phyloP scores from a whole-genome alignment of 2,329 filamentous ascomycete genomes.

The Sarocladium brachiariae region DNA sequence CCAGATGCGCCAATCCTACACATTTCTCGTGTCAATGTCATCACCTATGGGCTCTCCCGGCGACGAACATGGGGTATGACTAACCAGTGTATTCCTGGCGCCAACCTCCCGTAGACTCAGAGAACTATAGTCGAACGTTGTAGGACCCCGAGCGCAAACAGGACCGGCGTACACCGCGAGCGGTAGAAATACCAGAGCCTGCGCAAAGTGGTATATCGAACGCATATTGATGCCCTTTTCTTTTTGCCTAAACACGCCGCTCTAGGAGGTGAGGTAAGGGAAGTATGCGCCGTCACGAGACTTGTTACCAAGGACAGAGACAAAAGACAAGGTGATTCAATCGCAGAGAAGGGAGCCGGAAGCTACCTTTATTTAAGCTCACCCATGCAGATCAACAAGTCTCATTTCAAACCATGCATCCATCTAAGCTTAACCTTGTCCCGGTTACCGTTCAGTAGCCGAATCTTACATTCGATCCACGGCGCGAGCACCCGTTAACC shows the following conservation, averaged over 20 bases:
- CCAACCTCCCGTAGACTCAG: constrained; percentile 29
- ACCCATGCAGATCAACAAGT: too few relatives aligned
- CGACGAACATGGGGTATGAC: neutral
- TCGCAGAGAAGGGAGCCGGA: neutral
- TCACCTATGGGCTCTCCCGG: neutral
- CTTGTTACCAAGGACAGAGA: neutral
- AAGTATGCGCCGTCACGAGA: constrained; percentile 9
- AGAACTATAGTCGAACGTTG: constrained; percentile 20
- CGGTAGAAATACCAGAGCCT: constrained; percentile 13
- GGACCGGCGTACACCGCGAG: constrained; percentile 10
- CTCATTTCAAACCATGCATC: too few relatives aligned
- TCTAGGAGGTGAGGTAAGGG: neutral
- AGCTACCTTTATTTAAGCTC: constrained; percentile 1
- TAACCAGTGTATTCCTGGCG: constrained; percentile 30
- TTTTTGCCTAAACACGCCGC: neutral
- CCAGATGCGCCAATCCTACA: constrained; percentile 34
- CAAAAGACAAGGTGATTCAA: too few relatives aligned
- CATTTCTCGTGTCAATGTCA: neutral
- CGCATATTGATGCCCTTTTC: neutral
- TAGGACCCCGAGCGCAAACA: too few relatives aligned
- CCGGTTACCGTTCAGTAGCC: too few relatives aligned
- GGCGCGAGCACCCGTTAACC: too few relatives aligned
- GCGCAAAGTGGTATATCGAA: neutral
- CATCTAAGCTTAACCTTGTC: too few relatives aligned
- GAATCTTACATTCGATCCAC: too few relatives aligned